Evolutionary conservation across 2,329 filamentous ascomycete species (phyloP).

Genomic region (Claviceps sp.): DNA sequence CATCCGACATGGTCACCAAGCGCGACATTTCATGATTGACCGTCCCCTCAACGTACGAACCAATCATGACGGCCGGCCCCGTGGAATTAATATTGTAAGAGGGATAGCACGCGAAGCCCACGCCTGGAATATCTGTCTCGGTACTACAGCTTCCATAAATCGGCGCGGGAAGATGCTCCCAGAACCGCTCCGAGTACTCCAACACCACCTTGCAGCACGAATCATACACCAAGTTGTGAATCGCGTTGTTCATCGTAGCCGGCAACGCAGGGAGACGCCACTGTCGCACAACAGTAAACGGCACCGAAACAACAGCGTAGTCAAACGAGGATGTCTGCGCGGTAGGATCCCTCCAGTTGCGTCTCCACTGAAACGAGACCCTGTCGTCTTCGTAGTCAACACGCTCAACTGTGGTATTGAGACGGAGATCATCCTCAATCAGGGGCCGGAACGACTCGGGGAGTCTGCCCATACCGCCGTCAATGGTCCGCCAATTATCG

Average conservation of each 20-base stretch:
- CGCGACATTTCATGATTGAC: constrained; percentile 24
- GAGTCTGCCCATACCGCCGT: constrained; percentile 4
- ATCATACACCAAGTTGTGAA: constrained; percentile 29
- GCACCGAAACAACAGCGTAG: constrained; percentile 50
- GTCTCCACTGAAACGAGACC: constrained; percentile 45
- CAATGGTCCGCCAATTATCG: constrained; percentile 13
- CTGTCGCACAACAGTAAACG: constrained; percentile 49
- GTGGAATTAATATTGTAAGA: constrained; percentile 47
- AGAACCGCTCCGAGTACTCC: constrained; percentile 53
- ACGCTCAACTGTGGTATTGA: constrained; percentile 43
- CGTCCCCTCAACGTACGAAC: constrained; percentile 38
- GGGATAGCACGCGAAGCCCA: constrained; percentile 53
- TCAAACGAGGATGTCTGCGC: constrained; percentile 42
- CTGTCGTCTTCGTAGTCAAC: constrained; percentile 29
- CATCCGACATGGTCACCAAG: constrained; percentile 31
- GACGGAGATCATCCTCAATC: constrained; percentile 42
- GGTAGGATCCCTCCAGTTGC: constrained; percentile 23
- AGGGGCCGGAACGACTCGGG: constrained; percentile 49
- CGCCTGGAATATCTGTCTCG: constrained; percentile 42
- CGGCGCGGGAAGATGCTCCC: constrained; percentile 34
- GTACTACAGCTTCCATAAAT: constrained; percentile 53
- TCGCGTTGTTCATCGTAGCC: constrained; percentile 30
- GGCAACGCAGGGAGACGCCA: constrained; percentile 42
- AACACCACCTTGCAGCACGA: constrained; percentile 46
- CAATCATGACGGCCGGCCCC: constrained; percentile 48